A percentile compares a stretch with the other conserved stretches of the same genome.
phyloP scores from a whole-genome alignment of 2,329 filamentous ascomycete species.

The Aspergillus tamarii region DNA sequence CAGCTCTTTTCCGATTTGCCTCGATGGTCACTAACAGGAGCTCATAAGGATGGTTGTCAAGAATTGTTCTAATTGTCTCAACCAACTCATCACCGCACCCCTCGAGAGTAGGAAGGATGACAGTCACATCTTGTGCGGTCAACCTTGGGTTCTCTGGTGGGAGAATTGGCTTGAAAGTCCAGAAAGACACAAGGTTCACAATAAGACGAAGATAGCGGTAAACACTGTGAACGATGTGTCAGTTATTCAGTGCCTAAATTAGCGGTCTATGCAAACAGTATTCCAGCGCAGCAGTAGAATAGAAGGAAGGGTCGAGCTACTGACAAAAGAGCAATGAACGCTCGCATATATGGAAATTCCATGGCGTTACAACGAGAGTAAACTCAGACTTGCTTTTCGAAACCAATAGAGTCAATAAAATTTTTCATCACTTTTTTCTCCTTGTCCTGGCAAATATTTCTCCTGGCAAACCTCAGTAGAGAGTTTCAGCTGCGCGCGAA shows the following conservation, averaged over 20 bases:
- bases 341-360: conserved; percentile 44
- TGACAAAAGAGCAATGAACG: conserved; percentile 48
- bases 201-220: conserved; percentile 86
- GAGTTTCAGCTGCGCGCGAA: background rate
- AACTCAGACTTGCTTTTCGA: conserved; percentile 5
- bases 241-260: background rate
- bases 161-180: conserved; percentile 82
- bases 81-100: conserved; percentile 82
- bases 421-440: background rate
- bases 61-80: conserved; percentile 68
- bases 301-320: conserved; percentile 23
- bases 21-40: conserved; percentile 87
- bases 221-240: conserved; percentile 57
- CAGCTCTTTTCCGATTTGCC: conserved; percentile 71
- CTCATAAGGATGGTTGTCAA: conserved; percentile 61
- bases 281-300: background rate
- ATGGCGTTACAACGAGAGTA: conserved; percentile 23
- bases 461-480: background rate
- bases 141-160: conserved; percentile 80
- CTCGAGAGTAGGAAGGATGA: conserved; percentile 91
- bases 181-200: conserved; percentile 83
- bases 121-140: conserved; percentile 82
- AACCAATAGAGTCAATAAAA: background rate
- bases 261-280: background rate
- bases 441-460: conserved; percentile 1